These are phyloP conservation scores for Calonectria pteridis DNA, from an alignment of 2,329 filamentous ascomycete species.

Conservation along the genomic window DNA sequence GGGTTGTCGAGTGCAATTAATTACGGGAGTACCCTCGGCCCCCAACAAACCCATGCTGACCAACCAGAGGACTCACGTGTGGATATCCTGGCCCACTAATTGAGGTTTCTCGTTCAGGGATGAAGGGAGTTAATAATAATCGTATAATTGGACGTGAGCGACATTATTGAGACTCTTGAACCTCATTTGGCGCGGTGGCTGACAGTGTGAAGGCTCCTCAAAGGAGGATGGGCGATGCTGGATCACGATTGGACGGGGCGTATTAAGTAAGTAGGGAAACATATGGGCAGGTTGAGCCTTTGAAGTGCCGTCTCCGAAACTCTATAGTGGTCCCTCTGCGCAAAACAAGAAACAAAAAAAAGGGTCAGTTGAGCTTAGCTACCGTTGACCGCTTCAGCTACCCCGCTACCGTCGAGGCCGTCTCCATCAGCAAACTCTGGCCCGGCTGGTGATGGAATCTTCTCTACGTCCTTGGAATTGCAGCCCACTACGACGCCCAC, in stretches of 20 bases:
- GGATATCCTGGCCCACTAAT: conserved; percentile 6
- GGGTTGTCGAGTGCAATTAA: conserved; percentile 3
- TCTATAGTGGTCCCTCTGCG: background rate
- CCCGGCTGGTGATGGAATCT: background rate
- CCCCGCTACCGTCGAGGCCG: background rate
- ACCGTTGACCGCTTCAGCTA: background rate
- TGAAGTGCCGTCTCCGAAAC: background rate
- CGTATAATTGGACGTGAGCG: conserved; percentile 13
- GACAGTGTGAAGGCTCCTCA: background rate
- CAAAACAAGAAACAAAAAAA: background rate
- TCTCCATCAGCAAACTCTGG: background rate
- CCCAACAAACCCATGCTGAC: conserved; percentile 32
- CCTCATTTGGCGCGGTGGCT: conserved; percentile 13
- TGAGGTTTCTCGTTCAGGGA: conserved; percentile 9
- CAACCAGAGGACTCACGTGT: conserved; percentile 7
- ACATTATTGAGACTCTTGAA: background rate
- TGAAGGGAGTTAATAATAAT: conserved; percentile 20
- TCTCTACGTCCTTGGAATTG: background rate
- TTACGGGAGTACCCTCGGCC: conserved; percentile 33
- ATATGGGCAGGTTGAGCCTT: background rate
- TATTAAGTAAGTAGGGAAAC: background rate
- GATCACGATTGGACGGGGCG: background rate
- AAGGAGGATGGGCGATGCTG: background rate
- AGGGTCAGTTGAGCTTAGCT: background rate
- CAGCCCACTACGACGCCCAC: background rate